Base-by-base conservation (phyloP, 1,284 basidiomycete species). In the Pseudozyma hubeiensis region DNA sequence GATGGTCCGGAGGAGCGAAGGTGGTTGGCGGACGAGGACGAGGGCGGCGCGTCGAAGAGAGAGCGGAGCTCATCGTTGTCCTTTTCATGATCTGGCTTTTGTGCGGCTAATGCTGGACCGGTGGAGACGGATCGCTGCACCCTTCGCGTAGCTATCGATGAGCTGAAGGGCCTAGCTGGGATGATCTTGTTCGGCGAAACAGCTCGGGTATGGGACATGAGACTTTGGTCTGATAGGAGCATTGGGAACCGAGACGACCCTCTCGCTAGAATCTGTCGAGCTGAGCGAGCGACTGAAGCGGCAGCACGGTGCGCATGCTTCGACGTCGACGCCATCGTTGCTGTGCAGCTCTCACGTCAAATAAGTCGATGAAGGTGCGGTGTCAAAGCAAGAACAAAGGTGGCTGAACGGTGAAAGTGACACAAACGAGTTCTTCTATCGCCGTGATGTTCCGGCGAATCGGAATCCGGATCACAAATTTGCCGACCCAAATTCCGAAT, bases 21-120 rank as follows among this genome's bases (percentile, higher is more conserved):
- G 33, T 34, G 52, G 47, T 63, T 63, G 31, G 68, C 49, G 13
- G 71, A 59, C 5, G 63, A 57, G 10, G 75, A 68, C n/a, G 71
- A 71, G 4, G 70, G 67, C 6, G 66, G 71, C 9, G 75, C 64
- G 37, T 77, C 77, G 44, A 79, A 77, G 35, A 79, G 62, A 9
- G 70, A 67, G 24, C 71, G 62, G 6, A 79, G 60, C 17, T 50
- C 49, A 8, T 63, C 60, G 49, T 72, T 68, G 55, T 79, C 77
- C 44, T 73, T 69, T 43, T 77, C 77, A 39, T 75, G 54, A 39
- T 75, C 63, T 7, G 66, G 19, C 10, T 31, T 52, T 0, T 45
- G 35, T 19, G 7, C 35, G 13, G 53, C 34, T 5, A 64, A 34
- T 6, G 24, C 40, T 1, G 66, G 56, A 9, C 52, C 55, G 39